Percentiles rank a stretch among this genome's conserved stretches.
Evolutionary conservation across 108 stramenopile genomes (phyloP).

Genomic region (Nannochloropsis gaditana): DNA sequence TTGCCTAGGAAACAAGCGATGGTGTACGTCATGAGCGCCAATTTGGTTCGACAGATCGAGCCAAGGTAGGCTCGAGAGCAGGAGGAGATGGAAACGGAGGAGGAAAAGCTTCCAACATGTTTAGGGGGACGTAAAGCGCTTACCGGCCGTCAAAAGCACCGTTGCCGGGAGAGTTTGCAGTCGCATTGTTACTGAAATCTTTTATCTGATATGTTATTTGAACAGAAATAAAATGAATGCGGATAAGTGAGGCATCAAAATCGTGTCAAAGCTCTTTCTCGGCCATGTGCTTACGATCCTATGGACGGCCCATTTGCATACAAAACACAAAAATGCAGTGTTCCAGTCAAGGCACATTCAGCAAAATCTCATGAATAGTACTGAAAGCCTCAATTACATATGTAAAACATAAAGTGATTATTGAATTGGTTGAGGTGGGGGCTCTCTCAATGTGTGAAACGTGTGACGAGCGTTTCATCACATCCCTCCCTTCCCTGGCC

Average conservation of each 20-base stretch:
- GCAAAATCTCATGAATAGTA: too few species aligned
- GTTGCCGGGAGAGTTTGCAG: background rate
- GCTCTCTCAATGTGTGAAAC: too few species aligned
- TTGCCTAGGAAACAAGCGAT: background rate
- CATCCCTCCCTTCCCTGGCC: too few species aligned
- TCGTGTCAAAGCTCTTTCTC: too few species aligned
- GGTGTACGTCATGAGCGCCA: background rate
- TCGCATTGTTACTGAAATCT: background rate
- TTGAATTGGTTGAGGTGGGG: too few species aligned
- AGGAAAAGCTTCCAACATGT: background rate
- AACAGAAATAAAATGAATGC: background rate
- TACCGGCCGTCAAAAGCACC: background rate
- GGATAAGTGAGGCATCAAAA: background rate
- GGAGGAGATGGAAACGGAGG: background rate
- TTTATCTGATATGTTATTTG: background rate
- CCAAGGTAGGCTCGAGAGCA: background rate
- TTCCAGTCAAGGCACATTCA: background rate
- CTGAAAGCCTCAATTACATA: too few species aligned
- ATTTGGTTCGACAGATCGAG: background rate
- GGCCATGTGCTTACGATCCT: too few species aligned
- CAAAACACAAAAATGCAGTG: background rate
- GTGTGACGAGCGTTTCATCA: too few species aligned
- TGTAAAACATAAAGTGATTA: too few species aligned
- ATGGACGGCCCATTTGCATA: background rate
- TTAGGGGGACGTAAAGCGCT: background rate